phyloP scores from a whole-genome alignment of 768 basidiomycete species.

The Xanthoconium purpureum region DNA sequence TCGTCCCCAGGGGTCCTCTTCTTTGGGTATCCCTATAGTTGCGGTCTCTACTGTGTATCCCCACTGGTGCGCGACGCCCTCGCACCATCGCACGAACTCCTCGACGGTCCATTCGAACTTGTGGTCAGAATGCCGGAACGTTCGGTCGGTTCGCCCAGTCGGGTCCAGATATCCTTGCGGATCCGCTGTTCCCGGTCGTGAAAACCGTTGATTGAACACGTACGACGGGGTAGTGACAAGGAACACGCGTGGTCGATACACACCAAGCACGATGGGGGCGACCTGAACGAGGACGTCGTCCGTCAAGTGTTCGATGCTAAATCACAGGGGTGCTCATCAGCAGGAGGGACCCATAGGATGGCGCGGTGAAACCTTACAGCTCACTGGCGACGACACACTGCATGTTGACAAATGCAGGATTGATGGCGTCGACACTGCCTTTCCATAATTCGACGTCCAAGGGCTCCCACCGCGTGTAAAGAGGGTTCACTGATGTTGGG shows the following conservation, averaged over 20 bases:
- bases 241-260: constrained; percentile 70
- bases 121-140: constrained; percentile 82
- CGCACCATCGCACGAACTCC: constrained; percentile 70
- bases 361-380: constrained; percentile 53
- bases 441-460: constrained; percentile 67
- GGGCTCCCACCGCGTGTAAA: constrained; percentile 63
- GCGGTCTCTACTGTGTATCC: constrained; percentile 64
- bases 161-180: constrained; percentile 66
- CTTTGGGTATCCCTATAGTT: constrained; percentile 56
- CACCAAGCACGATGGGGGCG: constrained; percentile 68
- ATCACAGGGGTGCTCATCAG: constrained; percentile 11
- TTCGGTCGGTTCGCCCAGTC: constrained; percentile 65
- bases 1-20: constrained; percentile 70
- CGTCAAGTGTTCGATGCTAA: constrained; percentile 77
- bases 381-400: constrained; percentile 79
- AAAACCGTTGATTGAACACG: constrained; percentile 76
- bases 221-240: constrained; percentile 86
- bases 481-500: constrained; percentile 35
- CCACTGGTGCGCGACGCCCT: constrained; percentile 55
- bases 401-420: constrained; percentile 58
- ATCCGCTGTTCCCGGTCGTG: constrained; percentile 45
- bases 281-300: constrained; percentile 57
- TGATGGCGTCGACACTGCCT: constrained; percentile 67
- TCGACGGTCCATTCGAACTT: constrained; percentile 85
- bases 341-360: background rate